Percentiles rank a stretch among this genome's conserved stretches.
phyloP scores from a whole-genome alignment of 1,284 basidiomycete species.

The Singerocomus inundabilis region DNA sequence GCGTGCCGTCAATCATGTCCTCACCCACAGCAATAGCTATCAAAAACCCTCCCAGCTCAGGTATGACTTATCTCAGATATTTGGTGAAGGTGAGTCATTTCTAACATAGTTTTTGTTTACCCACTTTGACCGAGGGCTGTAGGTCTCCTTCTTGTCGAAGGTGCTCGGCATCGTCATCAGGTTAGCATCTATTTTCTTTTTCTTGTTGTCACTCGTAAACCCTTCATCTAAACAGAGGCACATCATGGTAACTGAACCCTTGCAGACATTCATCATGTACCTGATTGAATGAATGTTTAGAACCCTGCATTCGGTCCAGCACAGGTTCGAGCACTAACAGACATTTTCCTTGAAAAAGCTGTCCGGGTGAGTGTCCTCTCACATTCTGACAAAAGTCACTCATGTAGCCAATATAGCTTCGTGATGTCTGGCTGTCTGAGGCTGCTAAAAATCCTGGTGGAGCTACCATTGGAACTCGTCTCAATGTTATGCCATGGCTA shows the following conservation, averaged over 20 bases:
- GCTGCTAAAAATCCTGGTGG: constrained; percentile 25
- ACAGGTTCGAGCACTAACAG: constrained; percentile 53
- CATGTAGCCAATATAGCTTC: constrained; percentile 35
- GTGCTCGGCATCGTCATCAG: constrained; percentile 29
- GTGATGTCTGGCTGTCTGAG: constrained; percentile 43
- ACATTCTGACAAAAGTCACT: too few relatives aligned
- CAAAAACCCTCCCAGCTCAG: not conserved
- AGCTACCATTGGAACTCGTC: constrained; percentile 7
- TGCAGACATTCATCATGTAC: too few relatives aligned
- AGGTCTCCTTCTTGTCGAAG: constrained; percentile 24
- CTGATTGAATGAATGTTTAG: constrained; percentile 24
- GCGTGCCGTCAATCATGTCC: not conserved
- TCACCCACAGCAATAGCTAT: not conserved
- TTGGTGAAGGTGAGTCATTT: not conserved
- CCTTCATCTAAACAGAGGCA: constrained; percentile 9
- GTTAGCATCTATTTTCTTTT: constrained; percentile 5
- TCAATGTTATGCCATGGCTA: constrained; percentile 58
- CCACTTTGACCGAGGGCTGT: not conserved
- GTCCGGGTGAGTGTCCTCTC: constrained; percentile 36
- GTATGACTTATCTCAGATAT: not conserved
- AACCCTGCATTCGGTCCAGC: constrained; percentile 58
- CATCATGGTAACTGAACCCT: constrained; percentile 17
- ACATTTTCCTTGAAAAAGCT: constrained; percentile 54
- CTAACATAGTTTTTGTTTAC: not conserved
- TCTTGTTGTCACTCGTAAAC: not conserved